Evolutionary conservation across 257 asterid species (phyloP).

Genomic region (Solanum paucissectum): DNA sequence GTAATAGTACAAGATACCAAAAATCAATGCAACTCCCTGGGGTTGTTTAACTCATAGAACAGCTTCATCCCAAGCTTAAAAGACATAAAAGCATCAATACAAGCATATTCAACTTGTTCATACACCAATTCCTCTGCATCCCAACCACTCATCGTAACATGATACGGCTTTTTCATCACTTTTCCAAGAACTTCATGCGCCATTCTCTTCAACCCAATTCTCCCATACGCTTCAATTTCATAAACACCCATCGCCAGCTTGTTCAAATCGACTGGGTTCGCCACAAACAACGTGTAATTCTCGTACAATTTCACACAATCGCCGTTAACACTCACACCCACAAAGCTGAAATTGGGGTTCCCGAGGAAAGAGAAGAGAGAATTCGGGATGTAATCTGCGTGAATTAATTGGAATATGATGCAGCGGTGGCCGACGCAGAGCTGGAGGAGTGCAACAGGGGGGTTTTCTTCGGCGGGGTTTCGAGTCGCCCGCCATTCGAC

Average conservation of each 20-base stretch:
- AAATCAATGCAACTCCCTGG: background rate
- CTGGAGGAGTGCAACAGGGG: background rate
- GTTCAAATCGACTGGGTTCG: conserved; percentile 33
- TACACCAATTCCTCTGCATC: conserved; percentile 25
- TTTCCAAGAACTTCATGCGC: conserved; percentile 22
- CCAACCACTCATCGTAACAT: conserved; percentile 42
- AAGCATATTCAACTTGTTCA: conserved; percentile 36
- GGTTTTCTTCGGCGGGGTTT: background rate
- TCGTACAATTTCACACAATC: background rate
- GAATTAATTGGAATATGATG: conserved; percentile 2
- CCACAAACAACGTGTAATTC: background rate
- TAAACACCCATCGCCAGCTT: conserved; percentile 20
- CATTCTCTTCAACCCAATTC: conserved; percentile 25
- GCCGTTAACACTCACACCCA: background rate
- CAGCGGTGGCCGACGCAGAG: conserved; percentile 6
- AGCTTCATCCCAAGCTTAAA: conserved; percentile 32
- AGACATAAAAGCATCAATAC: conserved; percentile 42
- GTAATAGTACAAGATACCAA: background rate
- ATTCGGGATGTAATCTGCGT: background rate
- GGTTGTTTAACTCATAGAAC: background rate
- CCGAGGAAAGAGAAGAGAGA: background rate
- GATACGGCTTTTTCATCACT: conserved; percentile 26
- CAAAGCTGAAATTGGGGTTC: background rate
- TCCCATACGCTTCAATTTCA: conserved; percentile 16
- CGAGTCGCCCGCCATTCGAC: background rate